Percentiles rank a stretch among this genome's conserved stretches.
Conservation (phyloP, 1,284 basidiomycete genomes). For the Afroboletus lepidellus region DNA sequence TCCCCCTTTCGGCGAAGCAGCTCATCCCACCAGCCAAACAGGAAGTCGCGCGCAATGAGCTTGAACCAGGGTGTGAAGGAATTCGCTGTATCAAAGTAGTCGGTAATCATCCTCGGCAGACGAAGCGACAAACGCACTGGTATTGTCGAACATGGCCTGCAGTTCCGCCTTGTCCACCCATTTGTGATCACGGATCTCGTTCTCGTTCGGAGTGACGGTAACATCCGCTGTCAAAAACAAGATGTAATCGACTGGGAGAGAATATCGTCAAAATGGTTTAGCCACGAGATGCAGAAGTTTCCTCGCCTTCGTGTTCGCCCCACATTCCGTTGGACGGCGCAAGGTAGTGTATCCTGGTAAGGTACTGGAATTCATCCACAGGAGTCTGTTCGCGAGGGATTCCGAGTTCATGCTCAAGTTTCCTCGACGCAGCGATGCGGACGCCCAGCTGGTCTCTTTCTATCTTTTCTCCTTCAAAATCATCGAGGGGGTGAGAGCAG, state of each 20-base stretch:
- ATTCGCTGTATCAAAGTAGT: slow-evolving; percentile 52
- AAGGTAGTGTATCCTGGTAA: slow-evolving; percentile 97
- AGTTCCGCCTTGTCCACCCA: slow-evolving; percentile 93
- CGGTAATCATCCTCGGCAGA: slow-evolving; percentile 6
- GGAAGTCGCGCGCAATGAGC: slow-evolving; percentile 93
- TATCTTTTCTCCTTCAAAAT: slow-evolving; percentile 81
- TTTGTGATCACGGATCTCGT: slow-evolving; percentile 90
- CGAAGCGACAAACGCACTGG: slow-evolving; percentile 47
- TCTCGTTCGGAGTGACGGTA: slow-evolving; percentile 78
- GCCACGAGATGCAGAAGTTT: background rate
- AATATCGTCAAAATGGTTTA: slow-evolving; percentile 2
- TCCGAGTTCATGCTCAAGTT: slow-evolving; percentile 96
- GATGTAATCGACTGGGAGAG: slow-evolving; percentile 90
- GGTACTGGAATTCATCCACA: slow-evolving; percentile 88
- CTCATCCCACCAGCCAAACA: slow-evolving; percentile 99
- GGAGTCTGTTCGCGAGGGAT: slow-evolving; percentile 81
- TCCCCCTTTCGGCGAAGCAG: slow-evolving; percentile 63
- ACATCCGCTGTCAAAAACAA: slow-evolving; percentile 92
- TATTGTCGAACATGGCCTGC: slow-evolving; percentile 85
- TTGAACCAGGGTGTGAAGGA: slow-evolving; percentile 99
- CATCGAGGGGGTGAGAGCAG: slow-evolving; percentile 95
- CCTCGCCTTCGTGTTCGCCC: slow-evolving; percentile 97
- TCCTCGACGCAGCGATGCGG: slow-evolving; percentile 86
- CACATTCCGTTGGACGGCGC: slow-evolving; percentile 91
- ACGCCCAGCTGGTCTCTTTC: slow-evolving; percentile 86